Base-by-base conservation (phyloP, 208 protist genomes). In the Crithidia acanthocephali region DNA sequence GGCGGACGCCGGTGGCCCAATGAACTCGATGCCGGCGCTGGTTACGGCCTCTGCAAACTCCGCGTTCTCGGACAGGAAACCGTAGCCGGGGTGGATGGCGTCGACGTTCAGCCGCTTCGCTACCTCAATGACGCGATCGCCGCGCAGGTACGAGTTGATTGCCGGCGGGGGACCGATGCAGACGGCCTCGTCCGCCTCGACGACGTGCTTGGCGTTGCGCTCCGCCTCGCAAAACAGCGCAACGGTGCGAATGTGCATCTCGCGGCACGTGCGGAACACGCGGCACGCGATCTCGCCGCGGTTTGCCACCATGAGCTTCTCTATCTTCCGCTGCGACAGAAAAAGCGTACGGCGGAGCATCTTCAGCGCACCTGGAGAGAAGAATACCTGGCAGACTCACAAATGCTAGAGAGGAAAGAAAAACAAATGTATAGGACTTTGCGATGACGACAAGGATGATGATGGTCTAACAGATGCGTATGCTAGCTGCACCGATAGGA, bases 271-370 rank as follows among this genome's bases (percentile, higher is more conserved):
- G 28, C 76, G 73, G 50, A 98, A 94, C 4, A 99, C 86, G 55
- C 98, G 86, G 78, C 97, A 98, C 0, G 98, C 98, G 78, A 99
- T 99, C 77, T 99, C 98, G 28, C 98, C 98, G 50, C 98, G 86
- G 66, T 99, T 99, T 15, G 98, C 98, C 28, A 99, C 94, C 9
- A 99, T 78, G 5, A 99, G 83, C 79, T 99, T 99, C 42, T 98
- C 87, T 28, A 98, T 68, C 60, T 80, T 74, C 59, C 61, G 68
- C 53, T 55, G 48, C 22, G 30, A 9, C 27, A 20, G 32, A 5
- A 72, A 64, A 27, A 61, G 18, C 42, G 68, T 81, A 27, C 64
- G 27, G 9, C 71, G 62, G 47, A 80, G 42, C 83, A 83, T 62
- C 11, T 84, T 61, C 20, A 2, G 40, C 47, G 22, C 25, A 47